Evolutionary conservation across 106 monocot species (phyloP).

Genomic region (Platanthera guangdongensis): DNA sequence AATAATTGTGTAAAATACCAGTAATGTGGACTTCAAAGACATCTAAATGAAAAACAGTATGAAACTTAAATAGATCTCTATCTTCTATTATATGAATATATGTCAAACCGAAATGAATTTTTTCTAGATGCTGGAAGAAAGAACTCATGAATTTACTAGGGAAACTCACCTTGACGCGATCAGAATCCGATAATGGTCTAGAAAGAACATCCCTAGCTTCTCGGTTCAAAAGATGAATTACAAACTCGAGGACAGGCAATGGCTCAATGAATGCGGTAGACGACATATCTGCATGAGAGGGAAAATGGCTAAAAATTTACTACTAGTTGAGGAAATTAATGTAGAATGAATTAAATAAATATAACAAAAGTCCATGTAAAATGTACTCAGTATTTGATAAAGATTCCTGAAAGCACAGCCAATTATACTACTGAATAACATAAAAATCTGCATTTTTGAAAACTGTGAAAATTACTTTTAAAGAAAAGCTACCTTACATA

Average conservation of each 20-base stretch:
- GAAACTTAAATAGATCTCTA: neutral
- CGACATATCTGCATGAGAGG: conserved; percentile 71
- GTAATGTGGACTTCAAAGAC: neutral
- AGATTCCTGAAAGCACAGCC: neutral
- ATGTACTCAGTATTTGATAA: neutral
- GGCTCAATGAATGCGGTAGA: conserved; percentile 90
- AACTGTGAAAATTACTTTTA: too few relatives aligned
- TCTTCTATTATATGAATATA: neutral
- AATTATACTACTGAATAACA: neutral
- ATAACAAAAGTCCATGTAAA: neutral
- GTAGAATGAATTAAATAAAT: neutral
- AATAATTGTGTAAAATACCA: neutral
- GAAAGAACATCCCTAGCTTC: conserved; percentile 19
- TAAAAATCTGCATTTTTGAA: neutral
- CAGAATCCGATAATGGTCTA: conserved; percentile 70
- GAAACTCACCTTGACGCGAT: conserved; percentile 73
- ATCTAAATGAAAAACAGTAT: neutral
- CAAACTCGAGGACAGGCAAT: conserved; percentile 85
- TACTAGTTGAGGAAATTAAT: neutral
- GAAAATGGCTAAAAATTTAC: neutral
- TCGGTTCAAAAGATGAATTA: conserved; percentile 52
- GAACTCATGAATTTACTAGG: neutral
- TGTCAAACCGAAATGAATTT: neutral
- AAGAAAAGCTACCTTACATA: too few relatives aligned
- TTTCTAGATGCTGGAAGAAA: neutral